Conservation (phyloP, 2,329 filamentous ascomycete species). For the Claviceps paspali region DNA sequence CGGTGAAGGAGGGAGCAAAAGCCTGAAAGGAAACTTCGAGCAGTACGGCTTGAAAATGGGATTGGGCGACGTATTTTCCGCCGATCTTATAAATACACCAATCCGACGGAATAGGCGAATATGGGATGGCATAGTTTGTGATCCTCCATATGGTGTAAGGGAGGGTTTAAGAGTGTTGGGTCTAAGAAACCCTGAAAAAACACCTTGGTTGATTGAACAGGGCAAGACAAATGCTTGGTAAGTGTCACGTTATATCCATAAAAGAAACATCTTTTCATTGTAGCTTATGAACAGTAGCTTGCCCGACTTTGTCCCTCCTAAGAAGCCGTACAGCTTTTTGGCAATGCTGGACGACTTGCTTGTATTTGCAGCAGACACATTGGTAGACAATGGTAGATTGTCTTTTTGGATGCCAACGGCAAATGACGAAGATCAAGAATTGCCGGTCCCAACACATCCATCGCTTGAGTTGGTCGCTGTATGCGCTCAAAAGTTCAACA, state of each 20-base stretch:
- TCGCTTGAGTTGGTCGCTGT: constrained; percentile 57
- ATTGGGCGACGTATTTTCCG: constrained; percentile 67
- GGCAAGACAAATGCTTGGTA: constrained; percentile 56
- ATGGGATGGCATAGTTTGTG: constrained; percentile 85
- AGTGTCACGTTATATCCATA: constrained; percentile 14
- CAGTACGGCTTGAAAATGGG: constrained; percentile 58
- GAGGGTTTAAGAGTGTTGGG: constrained; percentile 86
- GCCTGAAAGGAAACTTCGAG: constrained; percentile 54
- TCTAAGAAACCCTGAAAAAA: constrained; percentile 48
- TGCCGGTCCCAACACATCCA: constrained; percentile 63
- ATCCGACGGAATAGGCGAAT: constrained; percentile 40
- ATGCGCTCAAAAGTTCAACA: constrained; percentile 79
- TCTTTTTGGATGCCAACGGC: constrained; percentile 97
- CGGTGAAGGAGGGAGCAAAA: constrained; percentile 44
- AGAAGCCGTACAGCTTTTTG: constrained; percentile 80
- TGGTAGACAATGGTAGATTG: constrained; percentile 66
- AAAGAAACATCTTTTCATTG: neutral
- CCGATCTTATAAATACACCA: constrained; percentile 80
- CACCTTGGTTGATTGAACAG: constrained; percentile 46
- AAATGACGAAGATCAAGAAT: constrained; percentile 61
- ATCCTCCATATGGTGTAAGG: constrained; percentile 89
- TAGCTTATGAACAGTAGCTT: constrained; percentile 14
- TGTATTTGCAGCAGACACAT: constrained; percentile 57
- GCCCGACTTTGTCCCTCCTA: constrained; percentile 67
- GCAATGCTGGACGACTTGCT: constrained; percentile 85